phyloP scores from a whole-genome alignment of 208 protist species.

The Leptomonas pyrrhocoris region DNA sequence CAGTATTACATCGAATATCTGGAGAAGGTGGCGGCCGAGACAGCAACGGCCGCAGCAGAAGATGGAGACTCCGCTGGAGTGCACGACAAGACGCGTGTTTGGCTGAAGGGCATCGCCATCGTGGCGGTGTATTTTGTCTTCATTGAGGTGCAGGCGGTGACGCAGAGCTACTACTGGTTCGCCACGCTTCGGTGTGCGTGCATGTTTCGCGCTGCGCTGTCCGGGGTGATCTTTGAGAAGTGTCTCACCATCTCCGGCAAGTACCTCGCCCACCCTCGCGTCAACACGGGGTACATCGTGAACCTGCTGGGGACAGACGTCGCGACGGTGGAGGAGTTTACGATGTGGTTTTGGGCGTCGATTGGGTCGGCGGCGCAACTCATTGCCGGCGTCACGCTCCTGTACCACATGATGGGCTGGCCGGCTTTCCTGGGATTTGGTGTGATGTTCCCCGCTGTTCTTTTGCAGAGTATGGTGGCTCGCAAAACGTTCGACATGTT shows the following conservation, averaged over 20 bases:
- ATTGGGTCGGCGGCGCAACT: background rate
- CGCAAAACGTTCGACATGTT: conserved; percentile 30
- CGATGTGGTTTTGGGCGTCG: background rate
- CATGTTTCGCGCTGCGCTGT: conserved; percentile 55
- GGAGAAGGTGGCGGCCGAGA: background rate
- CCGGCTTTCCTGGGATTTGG: conserved; percentile 50
- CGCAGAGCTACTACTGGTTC: conserved; percentile 45
- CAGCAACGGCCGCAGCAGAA: background rate
- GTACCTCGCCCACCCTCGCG: conserved; percentile 55
- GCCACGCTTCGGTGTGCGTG: conserved; percentile 42
- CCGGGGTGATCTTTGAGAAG: conserved; percentile 81
- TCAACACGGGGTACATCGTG: conserved; percentile 81
- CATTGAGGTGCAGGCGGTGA: conserved; percentile 43
- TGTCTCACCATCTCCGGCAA: conserved; percentile 58
- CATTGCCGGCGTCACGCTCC: background rate
- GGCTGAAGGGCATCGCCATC: conserved; percentile 36
- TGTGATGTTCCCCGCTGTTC: conserved; percentile 32
- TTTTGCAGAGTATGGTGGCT: conserved; percentile 64
- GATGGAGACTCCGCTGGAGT: conserved; percentile 25
- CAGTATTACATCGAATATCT: conserved; percentile 7
- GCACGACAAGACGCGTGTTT: no score
- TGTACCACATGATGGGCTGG: conserved; percentile 1
- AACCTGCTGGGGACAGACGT: conserved; percentile 86
- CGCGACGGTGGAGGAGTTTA: conserved; percentile 23
- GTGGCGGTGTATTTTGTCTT: conserved; percentile 40